Evolutionary conservation across 768 basidiomycete species (phyloP).

Genomic region (Amyloporia xantha): DNA sequence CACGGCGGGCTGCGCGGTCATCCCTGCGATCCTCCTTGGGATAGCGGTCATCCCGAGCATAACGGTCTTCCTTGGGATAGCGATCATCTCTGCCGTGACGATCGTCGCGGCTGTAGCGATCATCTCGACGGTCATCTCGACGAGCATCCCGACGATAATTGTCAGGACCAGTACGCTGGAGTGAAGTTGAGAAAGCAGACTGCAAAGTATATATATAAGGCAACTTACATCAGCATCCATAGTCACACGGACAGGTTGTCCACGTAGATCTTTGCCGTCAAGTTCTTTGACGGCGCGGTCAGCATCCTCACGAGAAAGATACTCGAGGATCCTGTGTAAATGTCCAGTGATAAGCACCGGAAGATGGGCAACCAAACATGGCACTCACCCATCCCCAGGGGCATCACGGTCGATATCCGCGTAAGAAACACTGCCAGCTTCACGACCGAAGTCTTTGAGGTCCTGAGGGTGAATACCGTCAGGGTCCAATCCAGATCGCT

Average conservation of each 20-base stretch:
- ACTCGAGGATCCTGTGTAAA: slow-evolving; percentile 86
- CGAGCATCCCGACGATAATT: slow-evolving; percentile 48
- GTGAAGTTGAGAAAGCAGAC: not conserved
- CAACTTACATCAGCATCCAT: slow-evolving; percentile 51
- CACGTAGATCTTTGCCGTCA: slow-evolving; percentile 83
- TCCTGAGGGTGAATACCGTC: slow-evolving; percentile 50
- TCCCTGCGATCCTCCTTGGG: slow-evolving; percentile 45
- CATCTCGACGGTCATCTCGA: slow-evolving; percentile 57
- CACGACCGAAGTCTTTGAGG: slow-evolving; percentile 94
- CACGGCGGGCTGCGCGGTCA: slow-evolving; percentile 45
- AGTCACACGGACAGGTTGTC: slow-evolving; percentile 68
- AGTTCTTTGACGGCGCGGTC: slow-evolving; percentile 89
- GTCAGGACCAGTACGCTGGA: slow-evolving; percentile 58
- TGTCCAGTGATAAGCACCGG: too few species aligned
- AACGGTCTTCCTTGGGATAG: slow-evolving; percentile 34
- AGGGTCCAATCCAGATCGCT: not conserved
- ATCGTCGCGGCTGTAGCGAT: slow-evolving; percentile 32
- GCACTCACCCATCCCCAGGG: slow-evolving; percentile 78
- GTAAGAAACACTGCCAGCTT: slow-evolving; percentile 88
- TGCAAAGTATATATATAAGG: not conserved
- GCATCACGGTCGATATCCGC: slow-evolving; percentile 89
- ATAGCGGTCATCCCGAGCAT: slow-evolving; percentile 27
- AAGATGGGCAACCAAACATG: too few species aligned
- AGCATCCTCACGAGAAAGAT: slow-evolving; percentile 81
- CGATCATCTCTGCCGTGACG: slow-evolving; percentile 23